Conservation (phyloP, 2,329 filamentous ascomycete genomes). For the Ilyonectria mors-panacis region DNA sequence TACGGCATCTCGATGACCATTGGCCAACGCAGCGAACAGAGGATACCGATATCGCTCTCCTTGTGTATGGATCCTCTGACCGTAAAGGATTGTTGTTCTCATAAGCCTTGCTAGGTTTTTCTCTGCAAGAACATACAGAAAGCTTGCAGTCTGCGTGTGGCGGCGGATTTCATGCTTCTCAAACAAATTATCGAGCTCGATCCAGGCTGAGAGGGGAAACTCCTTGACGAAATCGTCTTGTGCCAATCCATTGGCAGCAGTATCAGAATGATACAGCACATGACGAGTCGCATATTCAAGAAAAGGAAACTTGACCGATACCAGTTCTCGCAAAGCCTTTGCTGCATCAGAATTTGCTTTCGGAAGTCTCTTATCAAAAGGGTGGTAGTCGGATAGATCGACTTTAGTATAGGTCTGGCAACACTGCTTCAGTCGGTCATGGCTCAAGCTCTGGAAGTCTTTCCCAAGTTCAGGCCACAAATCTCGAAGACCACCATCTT, state of each 20-base stretch:
- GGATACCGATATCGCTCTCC: conserved; percentile 23
- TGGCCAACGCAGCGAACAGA: conserved; percentile 21
- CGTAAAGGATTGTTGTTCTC: neutral
- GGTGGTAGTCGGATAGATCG: neutral
- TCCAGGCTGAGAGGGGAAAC: conserved; percentile 17
- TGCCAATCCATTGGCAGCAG: neutral
- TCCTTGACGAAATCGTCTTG: neutral
- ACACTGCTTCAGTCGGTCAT: conserved; percentile 26
- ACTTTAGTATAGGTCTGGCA: conserved; percentile 11
- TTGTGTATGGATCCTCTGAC: neutral
- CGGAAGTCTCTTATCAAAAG: neutral
- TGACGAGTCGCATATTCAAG: conserved; percentile 26
- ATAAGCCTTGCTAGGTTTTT: neutral
- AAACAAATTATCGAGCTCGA: conserved; percentile 11
- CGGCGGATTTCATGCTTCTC: neutral
- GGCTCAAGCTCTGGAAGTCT: neutral
- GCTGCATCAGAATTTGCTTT: neutral
- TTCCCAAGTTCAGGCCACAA: conserved; percentile 9
- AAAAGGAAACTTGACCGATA: conserved; percentile 27
- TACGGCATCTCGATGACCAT: conserved; percentile 6
- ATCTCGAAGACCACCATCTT: conserved; percentile 45
- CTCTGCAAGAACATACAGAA: conserved; percentile 31
- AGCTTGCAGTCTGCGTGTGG: neutral
- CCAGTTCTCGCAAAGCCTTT: neutral
- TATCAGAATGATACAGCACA: conserved; percentile 34